Base-by-base conservation (phyloP, 805 yeast species). In the Hermanozyma aechmeae region DNA sequence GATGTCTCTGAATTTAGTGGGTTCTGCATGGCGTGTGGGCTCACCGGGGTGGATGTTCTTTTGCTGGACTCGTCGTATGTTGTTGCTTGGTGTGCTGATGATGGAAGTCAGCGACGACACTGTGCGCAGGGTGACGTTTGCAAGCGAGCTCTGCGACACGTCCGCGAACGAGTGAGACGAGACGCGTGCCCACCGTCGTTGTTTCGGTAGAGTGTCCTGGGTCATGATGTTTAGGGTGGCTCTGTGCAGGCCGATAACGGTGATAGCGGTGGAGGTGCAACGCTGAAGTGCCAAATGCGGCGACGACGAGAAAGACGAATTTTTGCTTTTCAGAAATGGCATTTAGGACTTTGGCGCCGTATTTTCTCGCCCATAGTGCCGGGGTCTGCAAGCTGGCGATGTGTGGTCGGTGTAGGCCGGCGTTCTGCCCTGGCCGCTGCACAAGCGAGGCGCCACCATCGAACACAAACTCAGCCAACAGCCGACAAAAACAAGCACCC, bases 81-180 rank as follows among this genome's bases (percentile, higher is more conserved):
- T 49, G 41, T 60, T 60, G 39, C 66, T 60, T 16, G 67, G 68
- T 1, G 66, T 58, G 35, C 65, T 54, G 24, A 61, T 45, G 37
- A 59, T 50, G 5, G 64, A 56, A 2, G 56, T 43, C 6, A 65
- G 58, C 3, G 62, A 49, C 10, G 63, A 50, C 10, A 58, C 48
- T 2, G 63, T 56, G 15, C 67, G 42, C 22, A 52, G 56, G 19
- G 51, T 37, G 16, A 35, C 31, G 16, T 39, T 40, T 15, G 41
- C 34, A 13, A 30, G 16, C 13, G 29, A 31, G 18, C 28, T 22
- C 12, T 34, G 31, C 12, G 37, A 37, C 13, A 33, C 20, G 26
- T 39, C 41, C 12, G 38, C 30, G 15, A 37, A 32, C 6, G 36
- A 25, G 22, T 32, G 28, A n/a, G 40, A 37, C 13, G 43, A 24